Evolutionary conservation across 495 filamentous ascomycete genomes (phyloP).

Genomic region (Polyplosphaeria fusca): DNA sequence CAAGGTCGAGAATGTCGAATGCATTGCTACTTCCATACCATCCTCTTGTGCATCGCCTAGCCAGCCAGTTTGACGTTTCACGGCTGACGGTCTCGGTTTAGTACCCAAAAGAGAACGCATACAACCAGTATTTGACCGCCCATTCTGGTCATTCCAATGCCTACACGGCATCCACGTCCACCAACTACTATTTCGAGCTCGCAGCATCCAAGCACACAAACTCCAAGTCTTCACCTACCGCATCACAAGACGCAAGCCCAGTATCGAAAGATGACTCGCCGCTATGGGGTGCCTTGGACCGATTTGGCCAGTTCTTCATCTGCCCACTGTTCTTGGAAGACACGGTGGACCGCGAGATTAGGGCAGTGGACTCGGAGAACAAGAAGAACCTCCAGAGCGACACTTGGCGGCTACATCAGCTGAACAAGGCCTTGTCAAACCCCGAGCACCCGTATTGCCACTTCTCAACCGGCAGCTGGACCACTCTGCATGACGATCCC

Average conservation of each 20-base stretch:
- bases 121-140: conserved; percentile 84
- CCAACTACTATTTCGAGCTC: conserved; percentile 97
- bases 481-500: conserved; percentile 82
- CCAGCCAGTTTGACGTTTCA: neutral
- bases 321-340: conserved; percentile 84
- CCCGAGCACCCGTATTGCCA: conserved; percentile 89
- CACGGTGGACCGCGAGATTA: conserved; percentile 86
- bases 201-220: conserved; percentile 45
- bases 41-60: neutral
- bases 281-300: conserved; percentile 84
- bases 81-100: conserved; percentile 7
- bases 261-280: conserved; percentile 52
- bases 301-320: conserved; percentile 98
- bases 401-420: conserved; percentile 85
- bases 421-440: conserved; percentile 88
- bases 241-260: neutral
- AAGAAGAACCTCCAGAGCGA: conserved; percentile 99
- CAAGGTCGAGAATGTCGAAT: too few relatives aligned
- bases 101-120: conserved; percentile 95
- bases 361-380: conserved; percentile 95
- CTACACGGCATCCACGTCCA: conserved; percentile 88
- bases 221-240: conserved; percentile 19
- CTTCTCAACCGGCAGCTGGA: conserved; percentile 91
- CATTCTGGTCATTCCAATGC: conserved; percentile 93
- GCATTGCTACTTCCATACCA: too few relatives aligned